Conservation (phyloP, 345 rosid genomes). For the Erysimum cheiranthoides region DNA sequence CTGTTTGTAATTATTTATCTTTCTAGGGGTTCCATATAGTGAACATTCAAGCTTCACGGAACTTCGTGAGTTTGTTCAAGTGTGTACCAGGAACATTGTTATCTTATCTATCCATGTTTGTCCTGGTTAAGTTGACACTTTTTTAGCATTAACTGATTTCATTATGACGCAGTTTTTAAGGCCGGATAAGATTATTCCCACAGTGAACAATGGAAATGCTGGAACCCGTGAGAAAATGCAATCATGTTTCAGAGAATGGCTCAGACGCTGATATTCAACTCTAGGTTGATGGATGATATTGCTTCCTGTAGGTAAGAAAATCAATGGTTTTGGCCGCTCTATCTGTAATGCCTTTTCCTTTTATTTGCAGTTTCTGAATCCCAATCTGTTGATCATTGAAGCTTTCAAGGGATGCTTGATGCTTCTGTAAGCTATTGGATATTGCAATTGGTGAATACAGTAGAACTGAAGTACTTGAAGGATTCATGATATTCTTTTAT, state of each 20-base stretch:
- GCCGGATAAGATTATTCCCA: slow-evolving; percentile 82
- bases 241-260: slow-evolving; percentile 72
- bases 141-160: slow-evolving; percentile 15
- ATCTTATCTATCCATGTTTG: neutral
- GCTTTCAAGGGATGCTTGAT: slow-evolving; percentile 25
- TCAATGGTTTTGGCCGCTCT: neutral
- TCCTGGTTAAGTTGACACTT: neutral
- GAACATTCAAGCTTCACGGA: slow-evolving; percentile 89
- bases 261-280: slow-evolving; percentile 46
- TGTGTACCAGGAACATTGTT: slow-evolving; percentile 31
- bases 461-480: slow-evolving; percentile 1
- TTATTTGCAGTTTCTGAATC: slow-evolving; percentile 8
- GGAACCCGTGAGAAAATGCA: slow-evolving; percentile 75
- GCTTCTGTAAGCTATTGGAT: slow-evolving; percentile 22
- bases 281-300: slow-evolving; percentile 12
- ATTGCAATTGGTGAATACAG: slow-evolving; percentile 1
- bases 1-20: neutral
- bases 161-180: slow-evolving; percentile 57
- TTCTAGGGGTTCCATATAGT: slow-evolving; percentile 79
- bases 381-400: slow-evolving; percentile 5
- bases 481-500: neutral
- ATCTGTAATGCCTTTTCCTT: neutral
- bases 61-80: slow-evolving; percentile 78
- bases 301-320: slow-evolving; percentile 5
- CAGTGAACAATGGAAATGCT: slow-evolving; percentile 68